Conservation (phyloP, 345 rosid genomes). For the Aquilaria yunnanensis region DNA sequence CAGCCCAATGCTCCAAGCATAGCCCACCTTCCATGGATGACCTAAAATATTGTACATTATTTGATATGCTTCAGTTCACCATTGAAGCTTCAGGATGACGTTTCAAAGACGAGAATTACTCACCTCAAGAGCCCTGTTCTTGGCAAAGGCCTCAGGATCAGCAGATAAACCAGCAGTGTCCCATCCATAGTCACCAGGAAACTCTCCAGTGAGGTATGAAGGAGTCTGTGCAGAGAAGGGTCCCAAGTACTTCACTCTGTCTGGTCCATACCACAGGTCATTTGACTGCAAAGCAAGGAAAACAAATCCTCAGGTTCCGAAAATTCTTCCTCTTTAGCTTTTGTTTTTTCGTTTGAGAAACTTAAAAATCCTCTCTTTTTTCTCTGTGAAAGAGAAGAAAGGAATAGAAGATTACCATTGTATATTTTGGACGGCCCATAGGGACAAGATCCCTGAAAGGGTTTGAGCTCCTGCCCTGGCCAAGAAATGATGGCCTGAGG, state of each 20-base stretch:
- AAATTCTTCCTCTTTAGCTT: neutral
- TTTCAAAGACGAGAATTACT: conserved; percentile 1
- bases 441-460: conserved; percentile 66
- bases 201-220: conserved; percentile 81
- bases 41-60: conserved; percentile 26
- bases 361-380: too few species aligned
- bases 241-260: conserved; percentile 93
- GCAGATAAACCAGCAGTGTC: conserved; percentile 96
- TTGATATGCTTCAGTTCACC: neutral
- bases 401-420: conserved; percentile 40
- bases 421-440: conserved; percentile 57
- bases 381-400: neutral
- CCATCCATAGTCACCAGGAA: conserved; percentile 98
- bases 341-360: too few species aligned
- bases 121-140: conserved; percentile 97
- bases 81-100: neutral
- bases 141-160: conserved; percentile 94
- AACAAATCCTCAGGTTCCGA: too few species aligned
- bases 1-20: conserved; percentile 97
- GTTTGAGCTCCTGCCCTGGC: conserved; percentile 51
- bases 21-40: conserved; percentile 95
- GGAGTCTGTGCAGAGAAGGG: conserved; percentile 98
- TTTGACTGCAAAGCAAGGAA: conserved; percentile 35
- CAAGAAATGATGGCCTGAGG: conserved; percentile 64
- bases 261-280: conserved; percentile 94